phyloP scores from a whole-genome alignment of 1,284 basidiomycete genomes.

The Leccinum griseonigrum region DNA sequence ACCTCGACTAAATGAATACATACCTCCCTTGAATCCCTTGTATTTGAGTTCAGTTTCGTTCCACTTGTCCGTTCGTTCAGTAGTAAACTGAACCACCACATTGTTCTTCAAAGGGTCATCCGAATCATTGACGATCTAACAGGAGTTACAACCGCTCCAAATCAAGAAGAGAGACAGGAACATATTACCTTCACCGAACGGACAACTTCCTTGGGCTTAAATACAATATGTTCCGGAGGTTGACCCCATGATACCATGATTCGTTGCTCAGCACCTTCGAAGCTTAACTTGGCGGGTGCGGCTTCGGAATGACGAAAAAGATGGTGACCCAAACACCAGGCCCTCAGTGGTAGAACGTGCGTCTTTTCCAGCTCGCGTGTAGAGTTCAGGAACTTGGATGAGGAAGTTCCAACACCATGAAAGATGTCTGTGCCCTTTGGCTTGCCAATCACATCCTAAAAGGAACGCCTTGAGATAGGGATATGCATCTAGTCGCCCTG shows the following conservation, averaged over 20 bases:
- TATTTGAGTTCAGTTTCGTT: conserved; percentile 11
- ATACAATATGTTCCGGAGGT: conserved; percentile 10
- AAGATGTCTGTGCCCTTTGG: neutral
- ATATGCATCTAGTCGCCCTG: neutral
- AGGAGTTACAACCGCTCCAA: neutral
- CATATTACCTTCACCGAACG: conserved; percentile 14
- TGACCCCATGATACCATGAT: conserved; percentile 16
- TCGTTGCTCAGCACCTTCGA: conserved; percentile 8
- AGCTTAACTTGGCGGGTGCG: conserved; percentile 16
- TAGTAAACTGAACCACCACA: conserved; percentile 25
- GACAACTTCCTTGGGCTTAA: conserved; percentile 21
- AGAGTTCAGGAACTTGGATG: conserved; percentile 24
- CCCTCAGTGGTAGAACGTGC: conserved; percentile 19
- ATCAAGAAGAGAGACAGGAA: neutral
- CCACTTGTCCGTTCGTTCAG: conserved; percentile 9
- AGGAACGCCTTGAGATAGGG: conserved; percentile 2
- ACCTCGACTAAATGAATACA: neutral
- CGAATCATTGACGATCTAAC: conserved; percentile 25
- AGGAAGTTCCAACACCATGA: conserved; percentile 30
- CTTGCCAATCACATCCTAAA: conserved; percentile 7
- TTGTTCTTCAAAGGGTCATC: conserved; percentile 10
- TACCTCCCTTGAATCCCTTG: conserved; percentile 26
- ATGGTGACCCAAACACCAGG: conserved; percentile 27
- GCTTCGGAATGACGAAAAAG: conserved; percentile 13
- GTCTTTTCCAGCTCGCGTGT: conserved; percentile 4